Conservation (phyloP, 257 asterid genomes). For the Ilex asprella region DNA sequence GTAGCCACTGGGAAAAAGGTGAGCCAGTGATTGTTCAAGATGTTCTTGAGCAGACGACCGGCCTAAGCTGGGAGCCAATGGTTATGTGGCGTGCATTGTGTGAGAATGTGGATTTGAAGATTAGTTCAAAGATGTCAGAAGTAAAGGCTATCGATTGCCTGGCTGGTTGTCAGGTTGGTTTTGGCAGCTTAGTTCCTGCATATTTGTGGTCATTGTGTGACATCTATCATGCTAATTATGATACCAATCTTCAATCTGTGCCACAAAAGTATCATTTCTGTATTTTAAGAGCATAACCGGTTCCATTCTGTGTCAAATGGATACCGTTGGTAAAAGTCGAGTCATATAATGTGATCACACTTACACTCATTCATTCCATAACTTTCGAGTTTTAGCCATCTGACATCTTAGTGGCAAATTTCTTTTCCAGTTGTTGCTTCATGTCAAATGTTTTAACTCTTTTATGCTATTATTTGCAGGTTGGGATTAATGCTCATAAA, state of each 20-base stretch:
- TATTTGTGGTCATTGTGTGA: too few species aligned
- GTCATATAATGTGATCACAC: too few species aligned
- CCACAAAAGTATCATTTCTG: background rate
- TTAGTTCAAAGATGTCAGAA: conserved; percentile 43
- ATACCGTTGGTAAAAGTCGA: too few species aligned
- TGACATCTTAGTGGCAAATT: background rate
- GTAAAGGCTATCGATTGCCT: conserved; percentile 90
- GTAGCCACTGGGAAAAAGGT: conserved; percentile 81
- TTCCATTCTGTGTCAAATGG: too few species aligned
- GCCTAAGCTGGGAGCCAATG: conserved; percentile 96
- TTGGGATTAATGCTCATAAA: conserved; percentile 51
- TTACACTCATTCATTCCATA: background rate
- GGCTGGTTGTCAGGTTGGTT: conserved; percentile 78
- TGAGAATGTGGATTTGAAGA: conserved; percentile 34
- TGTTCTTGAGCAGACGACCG: conserved; percentile 62
- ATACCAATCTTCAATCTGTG: background rate
- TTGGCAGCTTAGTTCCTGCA: background rate
- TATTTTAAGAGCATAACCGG: background rate
- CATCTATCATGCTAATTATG: background rate
- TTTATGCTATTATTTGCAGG: conserved; percentile 31
- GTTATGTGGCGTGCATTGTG: conserved; percentile 95
- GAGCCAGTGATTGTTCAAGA: conserved; percentile 77
- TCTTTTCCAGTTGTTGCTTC: conserved; percentile 8
- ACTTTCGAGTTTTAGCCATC: background rate
- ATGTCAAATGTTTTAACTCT: background rate